These are phyloP conservation scores for Calycina herbarum DNA, from an alignment of 2,329 filamentous ascomycete genomes.

Conservation along the genomic window DNA sequence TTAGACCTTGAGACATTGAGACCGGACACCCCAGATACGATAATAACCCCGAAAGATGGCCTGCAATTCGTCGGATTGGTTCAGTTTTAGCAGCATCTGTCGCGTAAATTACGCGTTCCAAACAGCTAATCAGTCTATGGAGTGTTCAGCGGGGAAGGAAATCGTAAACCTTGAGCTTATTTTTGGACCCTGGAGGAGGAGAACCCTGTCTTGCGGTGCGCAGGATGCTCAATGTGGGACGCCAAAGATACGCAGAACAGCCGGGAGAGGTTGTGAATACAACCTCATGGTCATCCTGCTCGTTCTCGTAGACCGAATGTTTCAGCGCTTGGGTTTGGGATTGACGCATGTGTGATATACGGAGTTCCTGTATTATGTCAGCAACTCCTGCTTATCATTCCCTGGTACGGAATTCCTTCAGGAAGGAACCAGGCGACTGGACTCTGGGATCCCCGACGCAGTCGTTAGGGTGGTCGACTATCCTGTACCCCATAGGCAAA, in stretches of 20 bases:
- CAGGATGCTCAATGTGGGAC: constrained; percentile 1
- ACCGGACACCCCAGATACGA: background rate
- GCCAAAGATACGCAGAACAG: constrained; percentile 22
- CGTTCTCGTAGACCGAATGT: background rate
- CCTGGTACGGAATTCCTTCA: background rate
- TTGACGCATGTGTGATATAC: background rate
- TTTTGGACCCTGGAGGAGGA: constrained; percentile 16
- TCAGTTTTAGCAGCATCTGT: background rate
- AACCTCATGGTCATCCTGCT: constrained; percentile 8
- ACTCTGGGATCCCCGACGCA: background rate
- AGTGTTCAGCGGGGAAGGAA: constrained; percentile 5
- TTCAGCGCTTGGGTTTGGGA: constrained; percentile 2
- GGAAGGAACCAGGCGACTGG: background rate
- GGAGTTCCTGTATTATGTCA: background rate
- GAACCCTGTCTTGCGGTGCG: constrained; percentile 18
- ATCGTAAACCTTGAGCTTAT: constrained; percentile 4
- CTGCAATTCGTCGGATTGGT: background rate
- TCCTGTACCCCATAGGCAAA: background rate
- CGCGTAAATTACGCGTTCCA: constrained; percentile 1
- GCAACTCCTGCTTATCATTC: background rate
- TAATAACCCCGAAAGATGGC: background rate
- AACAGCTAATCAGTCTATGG: background rate
- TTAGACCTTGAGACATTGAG: background rate
- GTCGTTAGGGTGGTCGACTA: background rate
- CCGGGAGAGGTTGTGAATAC: constrained; percentile 14